phyloP scores from a whole-genome alignment of 495 filamentous ascomycete genomes.

The Neurospora discreta region DNA sequence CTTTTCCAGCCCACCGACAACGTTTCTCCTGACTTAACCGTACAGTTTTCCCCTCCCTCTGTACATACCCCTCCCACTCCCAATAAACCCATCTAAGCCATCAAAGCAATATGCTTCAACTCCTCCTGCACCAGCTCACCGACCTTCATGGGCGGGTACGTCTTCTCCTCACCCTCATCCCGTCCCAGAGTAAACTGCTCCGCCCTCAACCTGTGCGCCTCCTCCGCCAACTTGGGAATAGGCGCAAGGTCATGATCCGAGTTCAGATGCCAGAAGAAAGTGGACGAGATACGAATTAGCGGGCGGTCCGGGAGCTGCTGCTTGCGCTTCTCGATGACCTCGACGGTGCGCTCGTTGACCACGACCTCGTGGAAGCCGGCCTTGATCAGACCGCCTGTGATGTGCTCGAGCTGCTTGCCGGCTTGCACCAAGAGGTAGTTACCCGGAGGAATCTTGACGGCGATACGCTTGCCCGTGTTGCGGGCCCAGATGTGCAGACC shows the following conservation, averaged over 20 bases:
- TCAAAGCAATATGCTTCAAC: constrained; percentile 33
- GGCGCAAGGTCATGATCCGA: constrained; percentile 35
- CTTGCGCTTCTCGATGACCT: constrained; percentile 24
- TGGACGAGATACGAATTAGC: constrained; percentile 35
- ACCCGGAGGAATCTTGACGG: constrained; percentile 37
- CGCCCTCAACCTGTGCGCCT: constrained; percentile 25
- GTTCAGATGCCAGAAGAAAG: constrained; percentile 41
- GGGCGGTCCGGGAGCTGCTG: constrained; percentile 28
- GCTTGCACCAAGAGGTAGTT: constrained; percentile 41
- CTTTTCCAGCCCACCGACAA: too few species aligned
- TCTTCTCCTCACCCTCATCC: constrained; percentile 34
- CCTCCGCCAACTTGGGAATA: constrained; percentile 25
- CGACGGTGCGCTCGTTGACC: constrained; percentile 33
- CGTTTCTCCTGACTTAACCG: not conserved
- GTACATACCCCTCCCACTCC: too few species aligned
- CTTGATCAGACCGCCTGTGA: constrained; percentile 40
- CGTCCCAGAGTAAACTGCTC: constrained; percentile 31
- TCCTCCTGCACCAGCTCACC: constrained; percentile 38
- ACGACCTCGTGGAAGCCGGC: constrained; percentile 44
- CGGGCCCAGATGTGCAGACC: constrained; percentile 44
- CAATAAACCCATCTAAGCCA: constrained; percentile 10
- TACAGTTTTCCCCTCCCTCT: not conserved
- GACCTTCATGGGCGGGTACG: constrained; percentile 34
- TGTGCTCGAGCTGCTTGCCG: constrained; percentile 43
- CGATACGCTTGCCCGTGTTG: constrained; percentile 38